Evolutionary conservation across 371 early-diverging fungal species (phyloP).

Genomic region (Rhizomucor miehei): DNA sequence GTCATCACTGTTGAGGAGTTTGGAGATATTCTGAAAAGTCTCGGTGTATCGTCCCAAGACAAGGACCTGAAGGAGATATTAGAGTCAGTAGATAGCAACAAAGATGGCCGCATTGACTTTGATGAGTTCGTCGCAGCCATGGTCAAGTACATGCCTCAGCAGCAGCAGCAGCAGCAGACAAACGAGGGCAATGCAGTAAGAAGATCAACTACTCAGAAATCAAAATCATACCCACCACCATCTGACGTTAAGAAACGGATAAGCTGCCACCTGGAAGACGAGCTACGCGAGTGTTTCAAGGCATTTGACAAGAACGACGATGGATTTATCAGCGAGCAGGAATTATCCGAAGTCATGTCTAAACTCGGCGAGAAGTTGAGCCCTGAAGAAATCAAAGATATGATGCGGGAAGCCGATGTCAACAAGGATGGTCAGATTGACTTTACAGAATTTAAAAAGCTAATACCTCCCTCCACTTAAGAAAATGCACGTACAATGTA

Average conservation of each 20-base stretch:
- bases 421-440: conserved; percentile 64
- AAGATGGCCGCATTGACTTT: conserved; percentile 49
- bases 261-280: conserved; percentile 48
- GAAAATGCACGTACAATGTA: neutral
- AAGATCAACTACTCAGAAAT: conserved; percentile 2
- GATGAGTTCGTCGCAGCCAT: conserved; percentile 70
- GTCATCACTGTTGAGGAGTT: conserved; percentile 55
- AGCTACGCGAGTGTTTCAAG: conserved; percentile 62
- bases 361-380: conserved; percentile 67
- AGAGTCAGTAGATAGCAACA: conserved; percentile 36
- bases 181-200: conserved; percentile 6
- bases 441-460: conserved; percentile 43
- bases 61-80: conserved; percentile 57
- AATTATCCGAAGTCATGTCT: conserved; percentile 61
- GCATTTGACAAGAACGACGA: conserved; percentile 71
- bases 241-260: conserved; percentile 8
- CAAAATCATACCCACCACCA: conserved; percentile 6
- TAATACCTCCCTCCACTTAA: conserved; percentile 3
- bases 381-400: conserved; percentile 70
- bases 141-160: conserved; percentile 49
- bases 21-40: conserved; percentile 62
- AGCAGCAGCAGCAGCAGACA: conserved; percentile 1
- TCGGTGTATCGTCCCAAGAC: conserved; percentile 64
- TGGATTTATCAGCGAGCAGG: conserved; percentile 62
- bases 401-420: conserved; percentile 76